Percentiles rank a stretch among this genome's conserved stretches.
Evolutionary conservation across 352 stramenopile species (phyloP).

Genomic region (Saprolegnia diclina): DNA sequence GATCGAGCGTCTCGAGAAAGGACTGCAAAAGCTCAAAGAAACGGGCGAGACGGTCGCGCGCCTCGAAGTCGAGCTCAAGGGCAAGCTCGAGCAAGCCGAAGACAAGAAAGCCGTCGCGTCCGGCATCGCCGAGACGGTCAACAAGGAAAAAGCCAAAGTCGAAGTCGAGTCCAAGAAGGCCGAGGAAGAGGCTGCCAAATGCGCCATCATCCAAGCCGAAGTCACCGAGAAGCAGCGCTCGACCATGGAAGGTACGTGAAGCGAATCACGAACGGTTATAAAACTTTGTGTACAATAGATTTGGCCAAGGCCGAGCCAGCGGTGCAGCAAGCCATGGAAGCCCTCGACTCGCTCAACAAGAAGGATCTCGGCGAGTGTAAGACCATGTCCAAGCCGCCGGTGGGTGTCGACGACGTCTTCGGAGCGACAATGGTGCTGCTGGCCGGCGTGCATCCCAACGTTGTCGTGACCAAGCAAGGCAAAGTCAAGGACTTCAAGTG

Average conservation of each 20-base stretch:
- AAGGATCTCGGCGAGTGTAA: slow-evolving; percentile 96
- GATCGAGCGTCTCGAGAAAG: slow-evolving; percentile 90
- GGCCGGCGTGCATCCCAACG: slow-evolving; percentile 90
- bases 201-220: slow-evolving; percentile 91
- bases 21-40: slow-evolving; percentile 90
- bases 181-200: slow-evolving; percentile 88
- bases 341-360: slow-evolving; percentile 94
- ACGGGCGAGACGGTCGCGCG: slow-evolving; percentile 89
- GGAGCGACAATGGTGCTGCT: slow-evolving; percentile 90
- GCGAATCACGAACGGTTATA: background rate
- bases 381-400: slow-evolving; percentile 93
- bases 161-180: slow-evolving; percentile 93
- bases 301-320: slow-evolving; percentile 92
- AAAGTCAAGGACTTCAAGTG: slow-evolving; percentile 96
- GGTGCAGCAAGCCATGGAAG: slow-evolving; percentile 93
- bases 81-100: slow-evolving; percentile 92
- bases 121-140: slow-evolving; percentile 92
- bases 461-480: slow-evolving; percentile 90
- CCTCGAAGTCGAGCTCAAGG: slow-evolving; percentile 92
- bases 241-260: slow-evolving; percentile 39
- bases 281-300: slow-evolving; percentile 35
- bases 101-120: slow-evolving; percentile 93
- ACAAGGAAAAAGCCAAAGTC: slow-evolving; percentile 94
- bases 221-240: slow-evolving; percentile 90
- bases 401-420: slow-evolving; percentile 94